Conservation (phyloP, 306 rosid species). For the Morella rubra region DNA sequence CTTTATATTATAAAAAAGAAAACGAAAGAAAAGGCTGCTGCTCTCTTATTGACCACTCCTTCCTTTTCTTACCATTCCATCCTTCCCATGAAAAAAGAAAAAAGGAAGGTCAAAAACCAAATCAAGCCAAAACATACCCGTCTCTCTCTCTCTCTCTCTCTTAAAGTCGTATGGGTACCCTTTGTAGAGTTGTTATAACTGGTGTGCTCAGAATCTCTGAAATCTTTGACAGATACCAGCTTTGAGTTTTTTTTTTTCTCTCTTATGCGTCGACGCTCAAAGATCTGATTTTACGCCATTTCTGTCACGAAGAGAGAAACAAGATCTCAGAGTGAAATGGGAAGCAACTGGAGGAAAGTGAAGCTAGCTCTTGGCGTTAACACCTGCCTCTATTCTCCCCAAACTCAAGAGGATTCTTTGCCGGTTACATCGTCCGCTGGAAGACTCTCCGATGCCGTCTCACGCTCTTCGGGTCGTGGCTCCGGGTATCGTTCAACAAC, state of each 20-base stretch:
- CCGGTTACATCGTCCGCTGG: conserved; percentile 28
- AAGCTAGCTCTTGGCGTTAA: conserved; percentile 72
- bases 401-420: conserved; percentile 44
- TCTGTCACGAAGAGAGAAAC: not conserved
- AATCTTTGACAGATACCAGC: conserved; percentile 25
- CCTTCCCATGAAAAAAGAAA: not conserved
- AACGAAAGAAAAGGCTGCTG: not conserved
- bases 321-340: conserved; percentile 41
- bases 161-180: not conserved
- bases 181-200: conserved; percentile 19
- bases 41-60: conserved; percentile 18
- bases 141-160: conserved; percentile 11
- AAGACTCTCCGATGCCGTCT: conserved; percentile 35
- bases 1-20: no score
- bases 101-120: conserved; percentile 18
- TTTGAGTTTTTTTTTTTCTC: not conserved
- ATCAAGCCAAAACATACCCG: conserved; percentile 1
- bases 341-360: conserved; percentile 77
- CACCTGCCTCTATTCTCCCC: conserved; percentile 53
- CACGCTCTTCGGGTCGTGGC: conserved; percentile 31
- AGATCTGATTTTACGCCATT: conserved; percentile 26
- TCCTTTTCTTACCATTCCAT: conserved; percentile 11
- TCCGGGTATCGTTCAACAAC: conserved; percentile 45
- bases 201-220: conserved; percentile 5
- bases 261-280: conserved; percentile 26